Evolutionary conservation across 73 alveolate species (phyloP).

Genomic region (Blepharisma stoltei): DNA sequence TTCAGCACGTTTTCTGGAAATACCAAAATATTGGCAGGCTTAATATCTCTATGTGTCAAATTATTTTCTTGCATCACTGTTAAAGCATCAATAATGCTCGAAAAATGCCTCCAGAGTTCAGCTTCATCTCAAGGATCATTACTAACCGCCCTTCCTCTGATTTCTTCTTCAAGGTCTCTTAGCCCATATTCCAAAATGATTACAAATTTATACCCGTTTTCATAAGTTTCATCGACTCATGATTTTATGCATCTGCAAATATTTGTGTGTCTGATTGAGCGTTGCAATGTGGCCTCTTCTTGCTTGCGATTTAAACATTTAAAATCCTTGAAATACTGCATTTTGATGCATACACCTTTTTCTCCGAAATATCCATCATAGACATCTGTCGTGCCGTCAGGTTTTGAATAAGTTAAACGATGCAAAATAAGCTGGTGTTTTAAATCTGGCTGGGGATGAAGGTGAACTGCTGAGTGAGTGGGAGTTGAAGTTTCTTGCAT

Average conservation of each 20-base stretch:
- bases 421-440: no score
- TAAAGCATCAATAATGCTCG: not conserved
- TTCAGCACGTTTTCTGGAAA: not conserved
- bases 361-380: not conserved
- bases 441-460: no score
- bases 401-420: not conserved
- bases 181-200: constrained; percentile 4
- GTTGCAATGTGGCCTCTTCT: constrained; percentile 26
- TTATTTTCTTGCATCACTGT: constrained; percentile 10
- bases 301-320: constrained; percentile 11
- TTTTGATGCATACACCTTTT: not conserved
- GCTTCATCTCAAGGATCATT: constrained; percentile 7
- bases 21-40: constrained; percentile 21
- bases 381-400: constrained; percentile 22
- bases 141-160: not conserved
- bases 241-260: constrained; percentile 19
- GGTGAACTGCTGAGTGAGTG: no score
- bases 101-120: not conserved
- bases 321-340: not conserved
- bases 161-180: constrained; percentile 21
- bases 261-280: not conserved
- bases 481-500: no score
- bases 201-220: constrained; percentile 16
- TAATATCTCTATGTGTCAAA: constrained; percentile 18
- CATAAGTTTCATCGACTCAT: not conserved